These are phyloP conservation scores for Kazachstania bromeliacearum DNA, from an alignment of 805 yeast species.

Conservation along the genomic window DNA sequence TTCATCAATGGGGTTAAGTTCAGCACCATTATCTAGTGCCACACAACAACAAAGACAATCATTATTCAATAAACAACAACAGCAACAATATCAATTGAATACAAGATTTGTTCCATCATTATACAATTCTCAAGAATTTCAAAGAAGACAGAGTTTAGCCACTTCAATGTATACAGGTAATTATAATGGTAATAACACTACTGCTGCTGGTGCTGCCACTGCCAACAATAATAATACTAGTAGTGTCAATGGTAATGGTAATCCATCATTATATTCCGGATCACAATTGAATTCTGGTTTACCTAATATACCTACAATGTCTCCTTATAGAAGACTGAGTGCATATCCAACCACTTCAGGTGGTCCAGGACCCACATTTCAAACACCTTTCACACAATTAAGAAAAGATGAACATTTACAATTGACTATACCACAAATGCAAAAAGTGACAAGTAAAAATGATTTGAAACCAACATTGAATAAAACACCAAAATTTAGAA, in stretches of 20 bases:
- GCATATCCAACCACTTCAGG: slow-evolving; percentile 20
- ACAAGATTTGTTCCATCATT: slow-evolving; percentile 16
- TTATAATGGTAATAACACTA: background rate
- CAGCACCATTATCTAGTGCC: background rate
- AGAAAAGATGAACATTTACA: slow-evolving; percentile 2
- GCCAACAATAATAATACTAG: background rate
- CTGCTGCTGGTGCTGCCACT: background rate
- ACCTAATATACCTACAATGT: slow-evolving; percentile 8
- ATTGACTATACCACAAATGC: slow-evolving; percentile 40
- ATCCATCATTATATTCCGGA: background rate
- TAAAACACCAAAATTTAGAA: slow-evolving; percentile 56
- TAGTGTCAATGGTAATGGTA: background rate
- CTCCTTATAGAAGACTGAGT: slow-evolving; percentile 23
- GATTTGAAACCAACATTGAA: slow-evolving; percentile 57
- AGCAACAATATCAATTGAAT: slow-evolving; percentile 12
- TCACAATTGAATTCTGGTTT: background rate
- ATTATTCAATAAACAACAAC: slow-evolving; percentile 7
- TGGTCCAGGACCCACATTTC: slow-evolving; percentile 18
- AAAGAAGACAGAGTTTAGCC: slow-evolving; percentile 33
- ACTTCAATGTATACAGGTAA: slow-evolving; percentile 9
- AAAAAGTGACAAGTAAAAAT: slow-evolving; percentile 32
- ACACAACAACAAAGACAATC: slow-evolving; percentile 7
- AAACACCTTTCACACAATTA: slow-evolving; percentile 21
- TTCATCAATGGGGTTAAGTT: background rate
- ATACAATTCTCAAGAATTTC: slow-evolving; percentile 22